Evolutionary conservation across 371 early-diverging fungal genomes (phyloP).

Genomic region (Blakeslea trispora): DNA sequence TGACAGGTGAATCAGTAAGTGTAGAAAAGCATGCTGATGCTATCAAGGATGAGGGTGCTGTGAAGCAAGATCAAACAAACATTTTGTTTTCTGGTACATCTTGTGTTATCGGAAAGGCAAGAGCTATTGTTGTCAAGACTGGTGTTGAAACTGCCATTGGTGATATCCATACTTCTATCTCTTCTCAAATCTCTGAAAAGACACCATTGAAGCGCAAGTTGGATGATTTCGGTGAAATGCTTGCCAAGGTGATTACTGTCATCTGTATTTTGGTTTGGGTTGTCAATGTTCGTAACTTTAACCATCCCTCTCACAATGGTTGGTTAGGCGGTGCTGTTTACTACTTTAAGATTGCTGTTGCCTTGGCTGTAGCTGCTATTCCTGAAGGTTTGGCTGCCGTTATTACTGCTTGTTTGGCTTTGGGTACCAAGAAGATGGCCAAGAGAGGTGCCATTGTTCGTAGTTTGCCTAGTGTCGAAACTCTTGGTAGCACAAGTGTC

Average conservation of each 20-base stretch:
- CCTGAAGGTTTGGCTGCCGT: conserved; percentile 98
- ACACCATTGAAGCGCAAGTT: conserved; percentile 94
- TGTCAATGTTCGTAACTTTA: conserved; percentile 95
- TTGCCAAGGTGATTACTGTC: conserved; percentile 93
- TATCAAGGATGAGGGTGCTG: conserved; percentile 71
- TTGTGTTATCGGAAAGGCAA: conserved; percentile 90
- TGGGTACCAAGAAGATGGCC: conserved; percentile 97
- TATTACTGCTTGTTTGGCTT: conserved; percentile 95
- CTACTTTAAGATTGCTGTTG: conserved; percentile 98
- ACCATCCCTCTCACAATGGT: conserved; percentile 86
- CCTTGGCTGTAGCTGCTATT: conserved; percentile 98
- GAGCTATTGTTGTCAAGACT: conserved; percentile 82
- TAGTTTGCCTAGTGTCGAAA: conserved; percentile 91
- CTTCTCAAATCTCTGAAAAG: conserved; percentile 84
- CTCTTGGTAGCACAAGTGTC: conserved; percentile 94
- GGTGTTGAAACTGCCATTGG: conserved; percentile 92
- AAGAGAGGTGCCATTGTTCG: conserved; percentile 95
- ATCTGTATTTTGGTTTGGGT: conserved; percentile 97
- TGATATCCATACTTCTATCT: conserved; percentile 87
- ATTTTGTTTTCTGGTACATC: conserved; percentile 96
- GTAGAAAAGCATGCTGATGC: conserved; percentile 78
- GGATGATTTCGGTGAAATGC: conserved; percentile 95
- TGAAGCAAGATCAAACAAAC: conserved; percentile 94
- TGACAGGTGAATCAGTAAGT: conserved; percentile 97
- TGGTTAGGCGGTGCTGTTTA: conserved; percentile 92